These are phyloP conservation scores for Lecanoromycetidae sp. DNA, from an alignment of 2,329 filamentous ascomycete species.

Conservation along the genomic window DNA sequence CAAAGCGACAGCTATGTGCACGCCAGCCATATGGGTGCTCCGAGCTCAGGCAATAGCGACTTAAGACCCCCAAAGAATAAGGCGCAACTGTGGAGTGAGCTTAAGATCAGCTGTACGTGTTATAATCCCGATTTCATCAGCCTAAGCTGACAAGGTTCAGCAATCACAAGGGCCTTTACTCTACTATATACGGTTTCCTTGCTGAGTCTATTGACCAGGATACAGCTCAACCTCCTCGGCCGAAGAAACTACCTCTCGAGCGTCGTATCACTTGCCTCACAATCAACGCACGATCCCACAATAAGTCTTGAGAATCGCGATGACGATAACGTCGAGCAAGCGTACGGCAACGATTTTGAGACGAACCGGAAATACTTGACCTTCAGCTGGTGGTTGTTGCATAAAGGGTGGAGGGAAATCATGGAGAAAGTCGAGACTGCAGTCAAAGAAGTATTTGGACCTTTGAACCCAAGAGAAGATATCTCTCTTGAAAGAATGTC, in stretches of 20 bases:
- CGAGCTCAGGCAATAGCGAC: conserved; percentile 38
- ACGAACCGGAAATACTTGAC: conserved; percentile 90
- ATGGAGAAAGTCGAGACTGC: conserved; percentile 72
- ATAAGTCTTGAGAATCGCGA: conserved; percentile 91
- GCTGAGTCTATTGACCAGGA: conserved; percentile 79
- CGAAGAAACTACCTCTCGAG: conserved; percentile 91
- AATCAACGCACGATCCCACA: conserved; percentile 53
- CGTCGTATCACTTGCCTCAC: conserved; percentile 79
- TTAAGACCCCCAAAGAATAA: conserved; percentile 62
- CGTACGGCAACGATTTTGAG: conserved; percentile 87
- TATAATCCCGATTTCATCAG: conserved; percentile 9
- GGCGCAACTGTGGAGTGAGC: conserved; percentile 89
- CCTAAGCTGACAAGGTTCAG: conserved; percentile 33
- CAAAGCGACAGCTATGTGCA: conserved; percentile 75
- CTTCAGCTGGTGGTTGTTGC: conserved; percentile 96
- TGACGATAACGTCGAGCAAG: conserved; percentile 69
- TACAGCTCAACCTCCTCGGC: conserved; percentile 93
- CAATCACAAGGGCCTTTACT: conserved; percentile 81
- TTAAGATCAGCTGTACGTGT: conserved; percentile 80
- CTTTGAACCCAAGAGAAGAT: conserved; percentile 76
- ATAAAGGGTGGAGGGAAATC: conserved; percentile 75
- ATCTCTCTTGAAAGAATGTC: conserved; percentile 70
- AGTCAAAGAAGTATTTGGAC: conserved; percentile 81
- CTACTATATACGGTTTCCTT: conserved; percentile 83
- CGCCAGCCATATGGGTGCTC: conserved; percentile 59